Evolutionary conservation across 2,329 filamentous ascomycete genomes (phyloP).

Genomic region (Fusarium poae): DNA sequence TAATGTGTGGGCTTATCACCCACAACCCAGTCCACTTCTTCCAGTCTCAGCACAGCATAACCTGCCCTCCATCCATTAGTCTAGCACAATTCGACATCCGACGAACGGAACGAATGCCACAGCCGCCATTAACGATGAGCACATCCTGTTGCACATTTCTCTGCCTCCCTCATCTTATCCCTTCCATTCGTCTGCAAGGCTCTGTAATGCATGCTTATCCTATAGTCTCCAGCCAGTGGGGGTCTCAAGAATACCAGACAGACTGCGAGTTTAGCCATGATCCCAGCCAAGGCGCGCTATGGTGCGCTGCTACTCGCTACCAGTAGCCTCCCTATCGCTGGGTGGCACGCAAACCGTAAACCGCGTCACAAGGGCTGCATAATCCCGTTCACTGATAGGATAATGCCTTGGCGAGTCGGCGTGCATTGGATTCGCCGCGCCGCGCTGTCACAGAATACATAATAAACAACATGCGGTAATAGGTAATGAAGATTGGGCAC

Average conservation of each 20-base stretch:
- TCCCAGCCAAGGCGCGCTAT: constrained; percentile 40
- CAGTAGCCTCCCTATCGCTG: constrained; percentile 39
- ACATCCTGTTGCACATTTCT: constrained; percentile 40
- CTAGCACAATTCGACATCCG: constrained; percentile 13
- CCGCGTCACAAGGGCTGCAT: constrained; percentile 55
- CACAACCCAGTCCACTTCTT: constrained; percentile 13
- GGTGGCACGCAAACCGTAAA: constrained; percentile 51
- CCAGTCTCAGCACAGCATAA: constrained; percentile 21
- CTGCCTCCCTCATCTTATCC: constrained; percentile 39
- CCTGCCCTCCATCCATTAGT: constrained; percentile 6
- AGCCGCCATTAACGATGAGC: constrained; percentile 39
- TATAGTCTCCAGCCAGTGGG: constrained; percentile 37
- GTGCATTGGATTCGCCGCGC: constrained; percentile 41
- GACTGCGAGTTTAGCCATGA: constrained; percentile 46
- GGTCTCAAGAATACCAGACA: constrained; percentile 42
- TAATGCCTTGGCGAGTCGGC: constrained; percentile 35
- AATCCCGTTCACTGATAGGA: constrained; percentile 53
- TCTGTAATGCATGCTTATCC: constrained; percentile 22
- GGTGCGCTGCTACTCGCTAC: constrained; percentile 44
- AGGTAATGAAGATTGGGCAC: constrained; percentile 30
- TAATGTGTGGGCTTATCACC: constrained; percentile 31
- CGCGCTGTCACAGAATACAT: constrained; percentile 38
- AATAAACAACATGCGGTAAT: constrained; percentile 27
- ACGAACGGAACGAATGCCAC: constrained; percentile 38
- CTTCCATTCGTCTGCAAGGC: constrained; percentile 39